A percentile compares a stretch with the other conserved stretches of the same genome.
Conservation (phyloP, 2,329 filamentous ascomycete genomes). For the Apiospora sp. region DNA sequence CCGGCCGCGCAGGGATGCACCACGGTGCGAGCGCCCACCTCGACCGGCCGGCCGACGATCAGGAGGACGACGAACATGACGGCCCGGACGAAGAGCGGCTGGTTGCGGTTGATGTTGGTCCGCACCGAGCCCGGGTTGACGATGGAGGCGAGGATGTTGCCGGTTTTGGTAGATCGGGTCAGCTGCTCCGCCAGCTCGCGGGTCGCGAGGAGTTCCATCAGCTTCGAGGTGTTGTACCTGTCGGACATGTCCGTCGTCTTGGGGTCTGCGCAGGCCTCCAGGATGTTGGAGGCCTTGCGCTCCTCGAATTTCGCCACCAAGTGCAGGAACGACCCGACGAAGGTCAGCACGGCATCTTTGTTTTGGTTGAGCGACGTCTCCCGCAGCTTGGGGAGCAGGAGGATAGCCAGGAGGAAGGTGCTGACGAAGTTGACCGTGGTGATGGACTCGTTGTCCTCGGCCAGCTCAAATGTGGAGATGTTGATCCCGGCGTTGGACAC, state of each 20-base stretch:
- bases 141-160: conserved; percentile 27
- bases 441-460: conserved; percentile 57
- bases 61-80: not conserved
- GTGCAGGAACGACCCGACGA: conserved; percentile 32
- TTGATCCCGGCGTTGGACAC: conserved; percentile 54
- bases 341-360: conserved; percentile 30
- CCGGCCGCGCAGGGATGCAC: conserved; percentile 30
- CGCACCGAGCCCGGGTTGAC: conserved; percentile 30
- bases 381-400: conserved; percentile 43
- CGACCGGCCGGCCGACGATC: conserved; percentile 27
- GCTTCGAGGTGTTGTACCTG: conserved; percentile 31
- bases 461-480: conserved; percentile 44
- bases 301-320: conserved; percentile 30
- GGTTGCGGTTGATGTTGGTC: not conserved
- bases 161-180: conserved; percentile 26
- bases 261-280: conserved; percentile 27
- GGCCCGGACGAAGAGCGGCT: not conserved
- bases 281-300: conserved; percentile 26
- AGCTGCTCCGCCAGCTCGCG: conserved; percentile 28
- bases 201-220: conserved; percentile 30
- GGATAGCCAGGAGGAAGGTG: conserved; percentile 39
- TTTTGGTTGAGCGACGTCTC: conserved; percentile 30
- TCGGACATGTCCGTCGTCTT: conserved; percentile 25
- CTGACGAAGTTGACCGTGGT: conserved; percentile 49
- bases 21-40: conserved; percentile 29